A percentile compares a stretch with the other conserved stretches of the same genome.
Conservation (phyloP, 768 basidiomycete species). For the Pleurotus pulmonarius region DNA sequence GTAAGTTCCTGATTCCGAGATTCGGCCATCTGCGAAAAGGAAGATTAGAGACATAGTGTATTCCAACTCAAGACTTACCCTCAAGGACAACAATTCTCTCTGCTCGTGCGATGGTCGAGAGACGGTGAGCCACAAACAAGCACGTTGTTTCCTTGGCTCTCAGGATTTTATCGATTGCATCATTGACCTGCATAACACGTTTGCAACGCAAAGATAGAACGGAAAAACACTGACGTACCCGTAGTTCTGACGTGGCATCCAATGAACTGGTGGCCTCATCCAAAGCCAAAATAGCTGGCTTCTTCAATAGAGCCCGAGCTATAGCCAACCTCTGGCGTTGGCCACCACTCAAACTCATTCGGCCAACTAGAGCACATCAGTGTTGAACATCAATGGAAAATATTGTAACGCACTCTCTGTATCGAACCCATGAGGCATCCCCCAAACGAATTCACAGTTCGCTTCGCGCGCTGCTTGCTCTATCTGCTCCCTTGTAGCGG, state of each 20-base stretch:
- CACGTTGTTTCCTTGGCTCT: slow-evolving; percentile 79
- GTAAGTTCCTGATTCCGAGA: slow-evolving; percentile 82
- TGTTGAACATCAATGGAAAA: neutral
- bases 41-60: neutral
- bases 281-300: slow-evolving; percentile 81
- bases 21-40: slow-evolving; percentile 53
- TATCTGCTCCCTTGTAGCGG: slow-evolving; percentile 77
- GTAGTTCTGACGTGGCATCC: slow-evolving; percentile 85
- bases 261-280: slow-evolving; percentile 90
- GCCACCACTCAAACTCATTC: slow-evolving; percentile 71
- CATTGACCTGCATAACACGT: slow-evolving; percentile 57
- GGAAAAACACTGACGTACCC: slow-evolving; percentile 37
- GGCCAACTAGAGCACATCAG: slow-evolving; percentile 45
- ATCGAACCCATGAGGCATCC: slow-evolving; percentile 91
- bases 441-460: slow-evolving; percentile 96
- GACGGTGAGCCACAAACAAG: slow-evolving; percentile 82
- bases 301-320: slow-evolving; percentile 83
- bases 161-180: slow-evolving; percentile 87
- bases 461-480: slow-evolving; percentile 87
- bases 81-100: slow-evolving; percentile 90
- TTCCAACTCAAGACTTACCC: slow-evolving; percentile 34
- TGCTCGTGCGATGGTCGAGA: slow-evolving; percentile 88
- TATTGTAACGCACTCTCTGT: slow-evolving; percentile 67
- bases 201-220: neutral
- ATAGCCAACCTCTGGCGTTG: slow-evolving; percentile 82